These are phyloP conservation scores for Whalleya microplaca DNA, from an alignment of 2,329 filamentous ascomycete species.

Conservation along the genomic window DNA sequence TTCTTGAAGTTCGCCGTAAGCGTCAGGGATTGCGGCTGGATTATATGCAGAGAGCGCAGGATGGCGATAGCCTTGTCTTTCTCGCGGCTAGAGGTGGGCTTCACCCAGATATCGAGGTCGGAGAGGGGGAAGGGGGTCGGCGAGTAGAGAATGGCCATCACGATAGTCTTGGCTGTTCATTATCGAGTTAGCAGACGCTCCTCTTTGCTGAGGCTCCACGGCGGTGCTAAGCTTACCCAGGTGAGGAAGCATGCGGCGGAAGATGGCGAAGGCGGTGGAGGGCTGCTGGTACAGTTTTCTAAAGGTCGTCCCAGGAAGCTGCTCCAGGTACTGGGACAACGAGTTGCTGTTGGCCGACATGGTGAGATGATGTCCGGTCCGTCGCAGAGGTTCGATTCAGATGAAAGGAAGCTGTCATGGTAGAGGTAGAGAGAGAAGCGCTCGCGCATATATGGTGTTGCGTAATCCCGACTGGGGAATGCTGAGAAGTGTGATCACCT, in stretches of 20 bases:
- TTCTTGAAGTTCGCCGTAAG: constrained; percentile 81
- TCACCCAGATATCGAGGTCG: constrained; percentile 86
- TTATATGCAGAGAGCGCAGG: constrained; percentile 83
- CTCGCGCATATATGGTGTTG: neutral
- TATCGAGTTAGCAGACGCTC: constrained; percentile 1
- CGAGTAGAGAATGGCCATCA: constrained; percentile 94
- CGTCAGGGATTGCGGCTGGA: constrained; percentile 75
- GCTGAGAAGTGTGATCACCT: neutral
- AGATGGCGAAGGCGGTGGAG: constrained; percentile 92
- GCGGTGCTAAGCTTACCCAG: constrained; percentile 61
- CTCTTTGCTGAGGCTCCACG: neutral
- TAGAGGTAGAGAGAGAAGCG: neutral
- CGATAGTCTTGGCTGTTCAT: constrained; percentile 80
- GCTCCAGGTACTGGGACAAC: constrained; percentile 89
- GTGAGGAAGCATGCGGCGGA: constrained; percentile 94
- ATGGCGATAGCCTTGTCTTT: constrained; percentile 84
- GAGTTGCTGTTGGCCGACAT: constrained; percentile 43
- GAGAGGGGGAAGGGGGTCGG: constrained; percentile 76
- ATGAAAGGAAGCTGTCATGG: constrained; percentile 15
- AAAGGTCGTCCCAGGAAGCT: constrained; percentile 86
- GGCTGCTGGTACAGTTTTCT: constrained; percentile 93
- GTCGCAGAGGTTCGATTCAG: constrained; percentile 7
- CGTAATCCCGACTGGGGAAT: neutral
- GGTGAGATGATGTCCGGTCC: constrained; percentile 17
- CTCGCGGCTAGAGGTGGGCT: constrained; percentile 66